A percentile compares a stretch with the other conserved stretches of the same genome.
These are phyloP conservation scores for Fusarium sp. DNA, from an alignment of 2,329 filamentous ascomycete genomes.

Conservation along the genomic window DNA sequence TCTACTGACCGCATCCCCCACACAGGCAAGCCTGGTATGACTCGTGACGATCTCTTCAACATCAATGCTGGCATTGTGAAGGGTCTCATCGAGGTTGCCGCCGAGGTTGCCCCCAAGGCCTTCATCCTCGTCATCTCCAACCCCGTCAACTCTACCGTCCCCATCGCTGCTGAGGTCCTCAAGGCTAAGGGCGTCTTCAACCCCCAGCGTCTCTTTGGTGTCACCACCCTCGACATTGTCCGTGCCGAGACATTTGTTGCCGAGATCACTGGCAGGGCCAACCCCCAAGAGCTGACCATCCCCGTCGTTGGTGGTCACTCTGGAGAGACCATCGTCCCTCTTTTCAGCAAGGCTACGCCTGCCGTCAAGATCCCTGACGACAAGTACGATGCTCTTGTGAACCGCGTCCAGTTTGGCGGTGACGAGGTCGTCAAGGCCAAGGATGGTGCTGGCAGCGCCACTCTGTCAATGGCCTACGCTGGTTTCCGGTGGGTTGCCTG, in stretches of 20 bases:
- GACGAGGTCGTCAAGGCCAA: slow-evolving; percentile 97
- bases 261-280: slow-evolving; percentile 81
- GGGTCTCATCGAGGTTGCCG: slow-evolving; percentile 87
- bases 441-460: slow-evolving; percentile 89
- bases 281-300: slow-evolving; percentile 84
- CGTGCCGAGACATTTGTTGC: slow-evolving; percentile 97
- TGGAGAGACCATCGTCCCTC: slow-evolving; percentile 95
- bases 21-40: slow-evolving; percentile 98
- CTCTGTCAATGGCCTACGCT: slow-evolving; percentile 94
- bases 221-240: slow-evolving; percentile 98
- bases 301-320: slow-evolving; percentile 98
- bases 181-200: slow-evolving; percentile 95
- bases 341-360: slow-evolving; percentile 92
- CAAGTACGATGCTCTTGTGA: slow-evolving; percentile 89
- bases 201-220: slow-evolving; percentile 94
- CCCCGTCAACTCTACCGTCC: slow-evolving; percentile 98
- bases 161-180: slow-evolving; percentile 95
- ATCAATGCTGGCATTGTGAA: slow-evolving; percentile 99
- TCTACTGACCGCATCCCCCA: slow-evolving; percentile 33
- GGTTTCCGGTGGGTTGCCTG: slow-evolving; percentile 76
- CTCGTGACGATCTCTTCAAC: slow-evolving; percentile 99
- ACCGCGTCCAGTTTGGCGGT: slow-evolving; percentile 97
- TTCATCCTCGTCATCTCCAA: slow-evolving; percentile 98
- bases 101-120: slow-evolving; percentile 89
- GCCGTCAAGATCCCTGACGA: slow-evolving; percentile 83